A percentile compares a stretch with the other conserved stretches of the same genome.
These are phyloP conservation scores for Hura crepitans DNA, from an alignment of 441 rosid species.

Conservation along the genomic window DNA sequence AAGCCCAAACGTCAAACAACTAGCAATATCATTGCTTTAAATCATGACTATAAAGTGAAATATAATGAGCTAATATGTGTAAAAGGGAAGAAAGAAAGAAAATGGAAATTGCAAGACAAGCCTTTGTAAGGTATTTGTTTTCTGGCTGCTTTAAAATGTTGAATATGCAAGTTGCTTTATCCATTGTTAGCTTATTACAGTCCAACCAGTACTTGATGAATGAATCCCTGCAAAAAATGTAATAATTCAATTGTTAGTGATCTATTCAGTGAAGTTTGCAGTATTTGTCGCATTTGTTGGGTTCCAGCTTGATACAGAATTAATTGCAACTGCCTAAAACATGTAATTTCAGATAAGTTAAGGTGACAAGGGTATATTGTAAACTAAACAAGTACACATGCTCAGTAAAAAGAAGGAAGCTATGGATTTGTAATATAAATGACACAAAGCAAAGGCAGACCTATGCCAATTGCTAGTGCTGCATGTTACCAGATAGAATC, in stretches of 20 bases:
- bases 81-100: conserved; percentile 7
- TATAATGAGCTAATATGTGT: neutral
- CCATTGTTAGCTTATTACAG: conserved; percentile 76
- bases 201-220: conserved; percentile 83
- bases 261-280: neutral
- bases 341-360: neutral
- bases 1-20: neutral
- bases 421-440: neutral
- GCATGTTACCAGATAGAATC: neutral
- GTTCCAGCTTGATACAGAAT: neutral
- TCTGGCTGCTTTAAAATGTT: conserved; percentile 72
- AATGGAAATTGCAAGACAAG: conserved; percentile 20
- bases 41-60: conserved; percentile 10
- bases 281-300: neutral
- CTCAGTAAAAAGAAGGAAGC: neutral
- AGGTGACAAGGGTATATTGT: neutral
- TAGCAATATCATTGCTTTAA: conserved; percentile 15
- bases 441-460: too few relatives aligned
- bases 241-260: neutral
- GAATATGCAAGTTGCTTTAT: conserved; percentile 66
- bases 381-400: neutral
- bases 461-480: neutral
- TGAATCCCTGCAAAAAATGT: conserved; percentile 49
- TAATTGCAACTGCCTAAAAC: neutral
- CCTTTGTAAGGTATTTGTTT: conserved; percentile 70